These are phyloP conservation scores for Graphilbum fragrans DNA, from an alignment of 2,329 filamentous ascomycete species.

Conservation along the genomic window DNA sequence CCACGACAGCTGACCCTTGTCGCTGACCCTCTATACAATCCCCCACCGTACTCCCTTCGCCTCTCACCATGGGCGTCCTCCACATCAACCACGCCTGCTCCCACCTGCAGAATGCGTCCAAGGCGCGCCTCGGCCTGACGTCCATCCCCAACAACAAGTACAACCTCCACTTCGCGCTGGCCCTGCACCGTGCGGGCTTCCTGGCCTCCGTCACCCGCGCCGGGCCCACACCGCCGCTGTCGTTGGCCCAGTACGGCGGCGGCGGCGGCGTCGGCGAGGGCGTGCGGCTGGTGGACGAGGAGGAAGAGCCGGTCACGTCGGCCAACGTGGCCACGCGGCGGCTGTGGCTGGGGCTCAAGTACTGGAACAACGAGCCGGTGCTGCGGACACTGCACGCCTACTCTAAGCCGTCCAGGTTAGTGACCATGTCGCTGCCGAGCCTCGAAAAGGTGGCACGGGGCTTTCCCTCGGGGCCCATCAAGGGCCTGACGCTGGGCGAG, in stretches of 20 bases:
- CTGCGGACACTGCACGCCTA: slow-evolving; percentile 54
- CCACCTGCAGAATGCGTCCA: slow-evolving; percentile 80
- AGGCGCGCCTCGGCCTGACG: slow-evolving; percentile 72
- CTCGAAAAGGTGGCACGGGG: slow-evolving; percentile 58
- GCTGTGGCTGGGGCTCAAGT: slow-evolving; percentile 84
- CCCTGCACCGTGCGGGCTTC: slow-evolving; percentile 73
- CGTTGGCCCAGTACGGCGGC: slow-evolving; percentile 17
- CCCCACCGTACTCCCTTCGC: background rate
- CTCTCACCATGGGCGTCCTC: slow-evolving; percentile 38
- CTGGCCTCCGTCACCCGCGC: slow-evolving; percentile 64
- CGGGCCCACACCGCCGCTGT: slow-evolving; percentile 42
- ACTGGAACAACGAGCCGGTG: slow-evolving; percentile 74
- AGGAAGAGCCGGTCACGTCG: slow-evolving; percentile 45
- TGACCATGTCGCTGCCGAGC: slow-evolving; percentile 51
- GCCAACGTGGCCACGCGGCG: slow-evolving; percentile 63
- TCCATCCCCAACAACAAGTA: slow-evolving; percentile 72
- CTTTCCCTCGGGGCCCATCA: slow-evolving; percentile 54
- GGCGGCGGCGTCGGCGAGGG: slow-evolving; percentile 1
- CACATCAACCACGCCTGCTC: slow-evolving; percentile 73
- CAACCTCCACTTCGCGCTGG: slow-evolving; percentile 63
- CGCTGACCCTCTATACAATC: background rate
- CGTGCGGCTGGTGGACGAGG: slow-evolving; percentile 4
- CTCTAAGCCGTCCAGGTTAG: slow-evolving; percentile 60
- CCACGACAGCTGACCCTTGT: background rate
- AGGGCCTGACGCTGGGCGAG: slow-evolving; percentile 70